Evolutionary conservation across 106 monocot species (phyloP), one percentile per base, ranked within the genome.

Genomic region (Allium cepa): DNA sequence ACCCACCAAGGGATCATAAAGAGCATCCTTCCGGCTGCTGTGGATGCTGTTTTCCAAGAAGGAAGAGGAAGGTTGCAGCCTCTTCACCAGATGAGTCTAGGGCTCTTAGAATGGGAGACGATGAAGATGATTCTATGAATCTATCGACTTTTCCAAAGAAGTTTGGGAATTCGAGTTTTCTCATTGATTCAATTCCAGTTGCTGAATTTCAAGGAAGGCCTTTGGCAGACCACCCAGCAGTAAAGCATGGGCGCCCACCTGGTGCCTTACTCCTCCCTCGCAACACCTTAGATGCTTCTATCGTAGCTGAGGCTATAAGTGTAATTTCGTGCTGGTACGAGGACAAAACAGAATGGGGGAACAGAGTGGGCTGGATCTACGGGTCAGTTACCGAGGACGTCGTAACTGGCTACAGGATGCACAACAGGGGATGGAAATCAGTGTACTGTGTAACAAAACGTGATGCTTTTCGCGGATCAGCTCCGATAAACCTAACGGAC

Each of bases 251-350:
- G 11, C 75, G 94, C 14, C 80, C 80, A 17, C 84, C 90, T 0
- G 90, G 90, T 13, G 90, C 87, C 36, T 79, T 87, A 47, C 84
- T 80, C 50, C 70, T 87, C 8, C 84, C 87, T 0, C 75, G 94
- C 7, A 74, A 87, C 26, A 76, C 72, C 9, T 84, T 94, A 7
- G 87, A 94, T 61, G 90, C 94, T 11, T 76, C 87, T 46, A 81
- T 77, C 4, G 90, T 94, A n/a, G 90, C 90, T 6, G 94, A 94
- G 77, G 94, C 94, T 10, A 83, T 94, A 73, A 84, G 84, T 16
- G 94, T 94, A 8, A 80, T 94, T 67, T 90, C 94, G 0, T 90
- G 94, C 84, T 94, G 94, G 94, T 94, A 94, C 62, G 94, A 94
- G 72, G 94, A 94, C 69, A 94, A 94, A 71, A 94, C 94, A 0